phyloP scores from a whole-genome alignment of 306 rosid species.

The Dryas drummondii region DNA sequence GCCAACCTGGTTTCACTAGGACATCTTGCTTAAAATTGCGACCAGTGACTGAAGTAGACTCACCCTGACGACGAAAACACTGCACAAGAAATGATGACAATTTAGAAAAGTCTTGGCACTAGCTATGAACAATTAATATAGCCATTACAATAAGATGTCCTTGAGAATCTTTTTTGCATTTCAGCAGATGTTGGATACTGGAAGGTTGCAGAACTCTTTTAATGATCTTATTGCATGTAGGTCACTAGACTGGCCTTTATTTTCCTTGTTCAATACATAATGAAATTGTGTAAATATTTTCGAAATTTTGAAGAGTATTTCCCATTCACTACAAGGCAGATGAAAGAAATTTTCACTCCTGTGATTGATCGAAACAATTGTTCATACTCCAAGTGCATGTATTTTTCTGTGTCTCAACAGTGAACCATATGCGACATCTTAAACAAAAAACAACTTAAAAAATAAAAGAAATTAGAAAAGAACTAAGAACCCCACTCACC shows the following conservation, averaged over 20 bases:
- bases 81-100: slow-evolving; percentile 42
- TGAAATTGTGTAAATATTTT: not conserved
- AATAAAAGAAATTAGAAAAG: not conserved
- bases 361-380: not conserved
- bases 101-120: slow-evolving; percentile 5
- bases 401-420: slow-evolving; percentile 11
- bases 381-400: not conserved
- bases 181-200: not conserved
- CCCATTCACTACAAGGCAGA: not conserved
- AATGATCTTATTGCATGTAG: slow-evolving; percentile 2
- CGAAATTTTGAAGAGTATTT: not conserved
- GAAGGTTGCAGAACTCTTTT: not conserved
- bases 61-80: slow-evolving; percentile 97
- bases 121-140: slow-evolving; percentile 7
- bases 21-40: slow-evolving; percentile 83
- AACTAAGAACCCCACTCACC: too few relatives aligned
- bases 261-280: not conserved
- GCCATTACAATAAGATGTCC: not conserved
- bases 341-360: not conserved
- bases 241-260: not conserved
- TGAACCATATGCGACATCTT: not conserved
- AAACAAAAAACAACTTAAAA: not conserved
- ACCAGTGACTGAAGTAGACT: slow-evolving; percentile 84
- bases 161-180: not conserved
- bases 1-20: slow-evolving; percentile 88